A percentile compares a stretch with the other conserved stretches of the same genome.
Evolutionary conservation across 495 filamentous ascomycete genomes (phyloP).

Genomic region (Daldinia bambusicola): DNA sequence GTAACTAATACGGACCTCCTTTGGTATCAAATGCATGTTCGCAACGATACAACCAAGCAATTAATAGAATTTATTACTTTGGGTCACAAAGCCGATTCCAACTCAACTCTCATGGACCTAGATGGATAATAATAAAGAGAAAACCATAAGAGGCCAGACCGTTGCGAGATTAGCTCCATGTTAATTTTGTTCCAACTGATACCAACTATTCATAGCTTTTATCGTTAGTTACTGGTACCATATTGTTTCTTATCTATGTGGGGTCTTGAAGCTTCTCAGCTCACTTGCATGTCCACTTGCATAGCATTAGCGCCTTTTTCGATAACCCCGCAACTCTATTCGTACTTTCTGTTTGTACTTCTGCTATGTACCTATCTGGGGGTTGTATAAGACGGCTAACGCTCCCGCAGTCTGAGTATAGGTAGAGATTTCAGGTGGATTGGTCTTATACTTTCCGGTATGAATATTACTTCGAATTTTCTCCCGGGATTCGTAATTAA

Average conservation of each 20-base stretch:
- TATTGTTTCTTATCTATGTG: constrained; percentile 26
- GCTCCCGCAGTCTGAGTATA: too few relatives aligned
- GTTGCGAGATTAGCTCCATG: not conserved
- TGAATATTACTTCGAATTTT: too few relatives aligned
- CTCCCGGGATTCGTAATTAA: too few relatives aligned
- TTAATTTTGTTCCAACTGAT: not conserved
- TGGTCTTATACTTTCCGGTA: too few relatives aligned
- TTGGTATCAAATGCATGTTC: constrained; percentile 84
- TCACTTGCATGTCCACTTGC: constrained; percentile 15
- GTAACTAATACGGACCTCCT: constrained; percentile 70
- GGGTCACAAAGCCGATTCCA: not conserved
- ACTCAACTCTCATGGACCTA: not conserved
- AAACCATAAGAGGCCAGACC: not conserved
- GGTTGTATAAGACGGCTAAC: too few relatives aligned
- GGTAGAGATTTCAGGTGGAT: too few relatives aligned
- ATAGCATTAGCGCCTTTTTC: not conserved
- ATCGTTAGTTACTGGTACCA: not conserved
- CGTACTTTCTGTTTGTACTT: too few relatives aligned
- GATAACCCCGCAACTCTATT: not conserved
- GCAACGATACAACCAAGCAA: not conserved
- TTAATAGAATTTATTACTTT: not conserved
- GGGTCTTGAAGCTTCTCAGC: constrained; percentile 3
- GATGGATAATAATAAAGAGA: not conserved
- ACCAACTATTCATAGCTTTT: constrained; percentile 15
- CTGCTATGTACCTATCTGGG: not conserved